A percentile compares a stretch with the other conserved stretches of the same genome.
Evolutionary conservation across 2,329 filamentous ascomycete genomes (phyloP).

Genomic region (Furcasterigmium furcatum): DNA sequence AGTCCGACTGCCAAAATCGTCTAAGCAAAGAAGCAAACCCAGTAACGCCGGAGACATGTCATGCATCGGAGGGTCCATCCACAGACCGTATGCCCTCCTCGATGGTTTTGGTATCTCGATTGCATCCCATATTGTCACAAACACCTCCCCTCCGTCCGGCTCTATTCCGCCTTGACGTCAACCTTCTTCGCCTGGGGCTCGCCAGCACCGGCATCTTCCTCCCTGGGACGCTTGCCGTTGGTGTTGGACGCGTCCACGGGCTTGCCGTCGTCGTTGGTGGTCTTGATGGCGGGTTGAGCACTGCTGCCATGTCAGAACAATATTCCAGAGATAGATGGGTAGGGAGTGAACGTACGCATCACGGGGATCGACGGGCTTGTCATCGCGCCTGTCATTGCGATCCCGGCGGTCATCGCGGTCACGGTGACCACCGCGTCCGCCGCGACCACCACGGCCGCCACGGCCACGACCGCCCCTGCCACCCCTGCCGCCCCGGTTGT

Average conservation of each 20-base stretch:
- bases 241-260: conserved; percentile 18
- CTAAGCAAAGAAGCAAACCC: not conserved
- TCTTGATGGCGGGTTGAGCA: conserved; percentile 39
- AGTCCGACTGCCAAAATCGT: not conserved
- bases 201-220: conserved; percentile 42
- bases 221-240: conserved; percentile 53
- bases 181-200: conserved; percentile 60
- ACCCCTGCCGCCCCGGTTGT: conserved; percentile 33
- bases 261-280: conserved; percentile 35
- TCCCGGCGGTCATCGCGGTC: conserved; percentile 30
- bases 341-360: conserved; percentile 24
- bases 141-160: conserved; percentile 1
- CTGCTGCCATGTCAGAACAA: conserved; percentile 13
- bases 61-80: not conserved
- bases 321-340: conserved; percentile 9
- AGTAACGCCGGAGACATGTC: not conserved
- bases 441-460: conserved; percentile 38
- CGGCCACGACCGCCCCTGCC: conserved; percentile 36
- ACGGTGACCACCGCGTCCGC: conserved; percentile 30
- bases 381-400: conserved; percentile 14
- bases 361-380: conserved; percentile 22
- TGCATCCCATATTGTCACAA: not conserved
- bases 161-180: conserved; percentile 43
- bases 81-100: not conserved
- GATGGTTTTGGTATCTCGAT: not conserved